Evolutionary conservation across 2,329 filamentous ascomycete genomes (phyloP), one percentile per base, ranked within the genome.

Genomic region (Paracamarosporium sp.): DNA sequence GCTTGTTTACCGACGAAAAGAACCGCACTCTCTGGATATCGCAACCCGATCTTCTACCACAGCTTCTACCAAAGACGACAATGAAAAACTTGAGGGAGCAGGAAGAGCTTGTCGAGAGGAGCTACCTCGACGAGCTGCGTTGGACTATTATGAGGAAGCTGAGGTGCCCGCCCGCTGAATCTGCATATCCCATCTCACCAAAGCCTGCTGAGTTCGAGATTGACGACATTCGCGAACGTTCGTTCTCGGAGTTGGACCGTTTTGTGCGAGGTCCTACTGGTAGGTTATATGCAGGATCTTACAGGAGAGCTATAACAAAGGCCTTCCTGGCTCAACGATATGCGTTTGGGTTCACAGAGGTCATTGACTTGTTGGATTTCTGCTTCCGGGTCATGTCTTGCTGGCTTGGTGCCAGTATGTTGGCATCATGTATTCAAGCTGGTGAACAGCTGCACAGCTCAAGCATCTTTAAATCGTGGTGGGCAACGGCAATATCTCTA

Each of bases 281-380:
- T 8, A 28, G 27, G 9, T 46, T 53, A 5, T 64, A 71, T 24
- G 62, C 66, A 24, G 67, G 63, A 25, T 31, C 63, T 1, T 82
- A 82, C 57, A 66, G 78, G 31, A 69, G 75, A 35, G 70, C 67
- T 5, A 72, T 74, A 9, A 73, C 73, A 3, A 78, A 78, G 58
- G 53, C 79, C 0, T 81, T 82, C 59, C 59, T 82, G 3, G 79
- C 79, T 2, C 72, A 80, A 57, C 66, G 78, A 2, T 70, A 76
- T 24, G 67, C 70, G 3, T 65, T 78, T 5, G 78, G 79, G 1
- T 69, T 79, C 6, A 66, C 74, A 5, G 71, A 71, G 3, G 33
- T 78, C 17, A 55, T 80, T 86, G 64, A 96, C 89, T 69, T 90
- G 91, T 61, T 87, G 84, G 48, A 97, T 86, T 1, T 90, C 86